Evolutionary conservation across 129 eudicot genomes (phyloP).

Genomic region (Helianthus annuus): HanXRQr2.0-SUNRISE NC_035436.2:157130927-157131426

Average conservation of each 20-base stretch:
- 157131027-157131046: too few species aligned
- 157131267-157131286: slow-evolving; percentile 66
- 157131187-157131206: slow-evolving; percentile 58
- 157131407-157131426: too few species aligned
- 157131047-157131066: neutral
- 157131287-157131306: slow-evolving; percentile 86
- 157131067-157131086: slow-evolving; percentile 1
- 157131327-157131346: slow-evolving; percentile 18
- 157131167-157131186: slow-evolving; percentile 59
- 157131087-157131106: neutral
- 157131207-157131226: slow-evolving; percentile 63
- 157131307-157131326: slow-evolving; percentile 53
- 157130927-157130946: too few species aligned
- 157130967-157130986: too few species aligned
- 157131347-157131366: too few species aligned
- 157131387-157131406: too few species aligned
- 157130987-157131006: neutral
- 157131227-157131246: slow-evolving; percentile 73
- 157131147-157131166: slow-evolving; percentile 64
- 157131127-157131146: slow-evolving; percentile 80
- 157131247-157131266: slow-evolving; percentile 57
- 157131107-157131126: slow-evolving; percentile 58
- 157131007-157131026: too few species aligned
- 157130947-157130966: too few species aligned
- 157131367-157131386: too few species aligned